Base-by-base conservation (phyloP, 768 basidiomycete species). In the Rhodotorula taiwanensis region DNA sequence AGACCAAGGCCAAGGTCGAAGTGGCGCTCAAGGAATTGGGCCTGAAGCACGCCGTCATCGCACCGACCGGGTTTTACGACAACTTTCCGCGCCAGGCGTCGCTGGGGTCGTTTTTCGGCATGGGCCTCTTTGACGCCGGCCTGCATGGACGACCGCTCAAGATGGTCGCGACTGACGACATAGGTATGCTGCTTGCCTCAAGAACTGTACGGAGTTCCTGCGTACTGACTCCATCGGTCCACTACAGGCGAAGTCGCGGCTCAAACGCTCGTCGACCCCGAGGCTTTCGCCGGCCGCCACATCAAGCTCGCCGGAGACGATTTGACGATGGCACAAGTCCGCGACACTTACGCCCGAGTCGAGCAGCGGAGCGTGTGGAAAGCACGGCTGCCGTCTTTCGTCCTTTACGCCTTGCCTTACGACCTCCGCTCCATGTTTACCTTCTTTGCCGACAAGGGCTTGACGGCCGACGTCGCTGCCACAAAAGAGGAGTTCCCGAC, bases 1-100 rank as follows among this genome's bases (percentile, higher is more conserved):
- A 70, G 49, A 70, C 71, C 25, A 75, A 75, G 51, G 56, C 51
- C 8, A 36, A 62, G 52, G 56, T 74, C 52, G 74, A 75, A 60
- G 47, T 71, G 45, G 53, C 62, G 33, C 60, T 75, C 5, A 50
- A 68, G 45, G 65, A 67, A 13, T 57, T 61, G 20, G 72, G 72
- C n/a, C 33, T 74, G 28, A 18, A 36, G 8, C 67, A 70, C 31
- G 67, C 69, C 15, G 70, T 75, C 55, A 48, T 74, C 14, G 63
- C 73, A 0, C 73, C 73, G 14, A 69, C 69, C 20, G 72, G 66
- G 1, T 75, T 75, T 67, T 63, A 64, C 58, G 74, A 74, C 47
- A 75, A 39, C 36, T 39, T 39, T 39, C 36, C 36, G 36, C 36
- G 36, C 36, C 9, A 16, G 31, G n/a, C 20, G 31, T 68, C 18